Conservation (phyloP, 1,284 basidiomycete genomes). For the Apiotrichum sp. region DNA sequence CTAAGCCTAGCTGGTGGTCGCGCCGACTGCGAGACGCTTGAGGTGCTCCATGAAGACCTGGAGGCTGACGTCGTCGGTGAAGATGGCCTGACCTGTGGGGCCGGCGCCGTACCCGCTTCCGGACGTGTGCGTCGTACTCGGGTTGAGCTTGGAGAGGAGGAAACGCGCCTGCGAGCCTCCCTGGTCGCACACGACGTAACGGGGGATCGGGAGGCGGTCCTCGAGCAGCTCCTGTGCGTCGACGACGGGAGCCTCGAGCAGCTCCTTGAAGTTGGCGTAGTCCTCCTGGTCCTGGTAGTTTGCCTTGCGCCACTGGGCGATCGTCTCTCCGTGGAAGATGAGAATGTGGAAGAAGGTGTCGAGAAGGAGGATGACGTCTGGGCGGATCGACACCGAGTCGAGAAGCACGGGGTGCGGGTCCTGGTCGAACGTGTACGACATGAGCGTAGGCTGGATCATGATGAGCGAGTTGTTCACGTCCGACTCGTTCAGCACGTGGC, state of each 20-base stretch:
- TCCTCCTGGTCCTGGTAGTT: conserved; percentile 99
- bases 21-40: conserved; percentile 61
- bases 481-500: conserved; percentile 92
- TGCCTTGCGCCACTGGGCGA: conserved; percentile 98
- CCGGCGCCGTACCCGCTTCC: conserved; percentile 68
- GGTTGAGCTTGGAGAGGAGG: conserved; percentile 92
- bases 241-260: conserved; percentile 71
- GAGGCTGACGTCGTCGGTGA: conserved; percentile 97
- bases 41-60: conserved; percentile 96
- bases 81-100: conserved; percentile 81
- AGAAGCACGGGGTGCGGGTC: conserved; percentile 87
- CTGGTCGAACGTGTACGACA: conserved; percentile 95
- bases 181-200: conserved; percentile 97
- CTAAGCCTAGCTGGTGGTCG: conserved; percentile 31
- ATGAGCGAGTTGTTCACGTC: conserved; percentile 99
- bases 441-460: conserved; percentile 99
- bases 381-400: conserved; percentile 95
- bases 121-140: conserved; percentile 95
- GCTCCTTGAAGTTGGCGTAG: conserved; percentile 96
- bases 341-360: conserved; percentile 99
- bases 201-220: conserved; percentile 93
- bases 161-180: conserved; percentile 97
- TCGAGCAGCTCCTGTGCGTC: conserved; percentile 81
- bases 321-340: conserved; percentile 97
- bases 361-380: conserved; percentile 92